Percentiles rank a stretch among this genome's conserved stretches.
Evolutionary conservation across 1,139 yeast genomes (phyloP).

Genomic region (Pneumocystis jirovecii): DNA sequence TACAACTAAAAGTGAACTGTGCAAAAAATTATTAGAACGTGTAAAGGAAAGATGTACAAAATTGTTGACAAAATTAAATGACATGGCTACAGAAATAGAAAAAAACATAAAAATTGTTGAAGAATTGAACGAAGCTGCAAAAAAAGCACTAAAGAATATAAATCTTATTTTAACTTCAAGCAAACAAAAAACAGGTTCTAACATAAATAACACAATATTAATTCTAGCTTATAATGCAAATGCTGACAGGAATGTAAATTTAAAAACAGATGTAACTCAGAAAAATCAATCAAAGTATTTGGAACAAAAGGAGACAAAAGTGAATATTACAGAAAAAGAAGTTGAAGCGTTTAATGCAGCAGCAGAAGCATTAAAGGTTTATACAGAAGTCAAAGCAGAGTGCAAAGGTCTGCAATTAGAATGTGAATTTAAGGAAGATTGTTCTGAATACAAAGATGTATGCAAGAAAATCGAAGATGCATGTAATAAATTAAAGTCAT

Average conservation of each 20-base stretch:
- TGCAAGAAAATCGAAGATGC: background rate
- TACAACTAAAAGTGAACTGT: too few species aligned
- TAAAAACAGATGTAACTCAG: background rate
- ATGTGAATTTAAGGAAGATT: background rate
- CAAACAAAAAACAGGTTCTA: background rate
- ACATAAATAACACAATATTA: too few species aligned
- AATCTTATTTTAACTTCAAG: background rate
- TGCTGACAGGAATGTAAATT: too few species aligned
- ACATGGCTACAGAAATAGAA: background rate
- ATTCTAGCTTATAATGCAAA: background rate
- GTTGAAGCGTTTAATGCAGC: background rate
- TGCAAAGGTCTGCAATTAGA: background rate
- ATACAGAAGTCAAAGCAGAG: background rate
- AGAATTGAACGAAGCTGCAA: background rate
- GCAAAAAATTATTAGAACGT: background rate
- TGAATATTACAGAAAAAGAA: too few species aligned
- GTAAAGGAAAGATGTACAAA: background rate
- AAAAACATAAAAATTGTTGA: too few species aligned
- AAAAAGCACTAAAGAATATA: too few species aligned
- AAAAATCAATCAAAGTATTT: background rate
- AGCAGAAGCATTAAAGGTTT: background rate
- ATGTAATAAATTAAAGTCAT: background rate
- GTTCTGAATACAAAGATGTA: background rate
- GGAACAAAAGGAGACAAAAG: background rate
- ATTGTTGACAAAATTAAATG: too few species aligned